Conservation (phyloP, 805 yeast species). For the Jamesozyma piceae region DNA sequence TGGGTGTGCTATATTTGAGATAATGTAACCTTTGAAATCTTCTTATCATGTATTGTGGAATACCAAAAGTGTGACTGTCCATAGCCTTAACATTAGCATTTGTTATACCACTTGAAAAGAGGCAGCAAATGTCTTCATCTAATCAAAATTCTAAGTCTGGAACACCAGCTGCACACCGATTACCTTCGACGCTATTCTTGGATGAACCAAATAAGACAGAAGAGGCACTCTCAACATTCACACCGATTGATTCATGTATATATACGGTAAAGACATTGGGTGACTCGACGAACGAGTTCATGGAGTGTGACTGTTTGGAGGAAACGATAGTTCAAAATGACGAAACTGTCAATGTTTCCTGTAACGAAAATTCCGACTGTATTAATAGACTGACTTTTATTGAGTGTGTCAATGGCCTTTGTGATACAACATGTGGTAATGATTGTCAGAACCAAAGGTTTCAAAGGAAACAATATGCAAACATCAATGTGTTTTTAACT, state of each 20-base stretch:
- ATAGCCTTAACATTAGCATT: too few species aligned
- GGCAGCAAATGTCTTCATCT: background rate
- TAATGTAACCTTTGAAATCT: too few species aligned
- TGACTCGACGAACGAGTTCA: constrained; percentile 54
- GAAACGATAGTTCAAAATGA: constrained; percentile 28
- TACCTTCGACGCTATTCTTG: constrained; percentile 12
- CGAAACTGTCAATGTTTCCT: constrained; percentile 44
- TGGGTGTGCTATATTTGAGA: too few species aligned
- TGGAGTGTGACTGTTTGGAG: constrained; percentile 84
- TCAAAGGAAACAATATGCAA: constrained; percentile 65
- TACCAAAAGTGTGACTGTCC: too few species aligned
- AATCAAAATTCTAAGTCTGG: background rate
- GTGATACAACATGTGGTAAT: constrained; percentile 55
- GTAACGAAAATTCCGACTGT: constrained; percentile 82
- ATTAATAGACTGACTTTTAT: constrained; percentile 86
- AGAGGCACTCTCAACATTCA: constrained; percentile 59
- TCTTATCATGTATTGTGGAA: too few species aligned
- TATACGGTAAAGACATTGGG: constrained; percentile 60
- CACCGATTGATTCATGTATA: constrained; percentile 45
- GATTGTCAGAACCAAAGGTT: constrained; percentile 83
- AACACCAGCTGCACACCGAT: background rate
- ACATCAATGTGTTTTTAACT: constrained; percentile 74
- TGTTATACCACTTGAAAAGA: too few species aligned
- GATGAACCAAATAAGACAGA: constrained; percentile 49
- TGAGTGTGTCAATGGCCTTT: constrained; percentile 69